Evolutionary conservation across 768 basidiomycete species (phyloP).

Genomic region (Lyophyllum semitale): DNA sequence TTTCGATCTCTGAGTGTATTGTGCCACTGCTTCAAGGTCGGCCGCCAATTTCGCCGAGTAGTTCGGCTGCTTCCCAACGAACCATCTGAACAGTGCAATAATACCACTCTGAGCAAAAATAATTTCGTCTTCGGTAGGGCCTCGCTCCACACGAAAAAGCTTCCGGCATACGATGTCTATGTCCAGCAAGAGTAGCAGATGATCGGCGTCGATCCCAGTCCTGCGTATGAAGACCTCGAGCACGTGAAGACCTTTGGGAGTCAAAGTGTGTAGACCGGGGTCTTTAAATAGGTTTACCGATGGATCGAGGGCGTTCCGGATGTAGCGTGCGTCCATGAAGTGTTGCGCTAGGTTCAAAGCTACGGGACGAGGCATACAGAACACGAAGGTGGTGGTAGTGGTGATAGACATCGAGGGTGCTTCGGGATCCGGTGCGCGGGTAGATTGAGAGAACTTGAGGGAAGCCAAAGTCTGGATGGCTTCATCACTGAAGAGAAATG

Average conservation of each 20-base stretch:
- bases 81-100: slow-evolving; percentile 72
- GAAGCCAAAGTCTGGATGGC: slow-evolving; percentile 8
- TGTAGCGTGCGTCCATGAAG: slow-evolving; percentile 71
- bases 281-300: slow-evolving; percentile 61
- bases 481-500: slow-evolving; percentile 9
- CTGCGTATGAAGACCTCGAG: slow-evolving; percentile 74
- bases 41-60: slow-evolving; percentile 38
- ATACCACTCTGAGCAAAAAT: slow-evolving; percentile 69
- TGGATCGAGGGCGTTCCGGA: slow-evolving; percentile 66
- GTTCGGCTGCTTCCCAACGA: slow-evolving; percentile 68
- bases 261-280: slow-evolving; percentile 62
- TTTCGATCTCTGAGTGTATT: slow-evolving; percentile 7
- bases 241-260: slow-evolving; percentile 71
- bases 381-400: slow-evolving; percentile 16
- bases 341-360: slow-evolving; percentile 32
- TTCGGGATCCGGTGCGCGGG: slow-evolving; percentile 9
- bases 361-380: slow-evolving; percentile 11
- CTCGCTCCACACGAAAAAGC: slow-evolving; percentile 75
- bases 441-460: slow-evolving; percentile 18
- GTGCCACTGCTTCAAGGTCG: slow-evolving; percentile 16
- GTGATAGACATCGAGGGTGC: slow-evolving; percentile 9
- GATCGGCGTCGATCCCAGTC: slow-evolving; percentile 37
- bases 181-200: slow-evolving; percentile 61
- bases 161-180: slow-evolving; percentile 79
- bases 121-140: slow-evolving; percentile 74